Conservation (phyloP, 2,329 filamentous ascomycete genomes). For the Botryotinia narcissicola region DNA sequence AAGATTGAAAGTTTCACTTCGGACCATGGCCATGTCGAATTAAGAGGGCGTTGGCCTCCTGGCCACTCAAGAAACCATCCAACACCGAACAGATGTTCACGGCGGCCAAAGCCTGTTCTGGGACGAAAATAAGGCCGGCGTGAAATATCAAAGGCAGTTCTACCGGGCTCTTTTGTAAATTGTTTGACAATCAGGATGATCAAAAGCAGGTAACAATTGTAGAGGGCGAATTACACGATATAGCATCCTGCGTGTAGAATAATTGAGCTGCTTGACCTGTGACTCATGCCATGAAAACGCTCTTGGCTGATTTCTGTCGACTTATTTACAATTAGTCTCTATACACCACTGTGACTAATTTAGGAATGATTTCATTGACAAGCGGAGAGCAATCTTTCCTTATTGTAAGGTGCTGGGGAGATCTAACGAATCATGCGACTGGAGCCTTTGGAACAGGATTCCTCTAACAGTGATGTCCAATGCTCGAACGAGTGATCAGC, state of each 20-base stretch:
- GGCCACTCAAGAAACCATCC: slow-evolving; percentile 35
- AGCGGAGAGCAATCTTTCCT: background rate
- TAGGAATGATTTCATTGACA: background rate
- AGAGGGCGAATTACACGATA: background rate
- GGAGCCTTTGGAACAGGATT: background rate
- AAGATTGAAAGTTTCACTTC: slow-evolving; percentile 32
- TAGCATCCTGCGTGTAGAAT: background rate
- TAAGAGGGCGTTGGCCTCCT: slow-evolving; percentile 28
- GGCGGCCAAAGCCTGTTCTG: slow-evolving; percentile 5
- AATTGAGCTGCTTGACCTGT: background rate
- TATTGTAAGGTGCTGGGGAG: background rate
- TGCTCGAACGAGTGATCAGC: background rate
- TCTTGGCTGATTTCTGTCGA: background rate
- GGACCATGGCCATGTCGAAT: slow-evolving; percentile 34
- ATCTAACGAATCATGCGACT: background rate
- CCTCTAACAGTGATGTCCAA: background rate
- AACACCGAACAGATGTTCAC: slow-evolving; percentile 26
- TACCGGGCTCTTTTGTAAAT: background rate
- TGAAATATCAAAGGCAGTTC: background rate
- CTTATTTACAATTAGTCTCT: slow-evolving; percentile 1
- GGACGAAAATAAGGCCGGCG: slow-evolving; percentile 9
- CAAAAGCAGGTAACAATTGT: background rate
- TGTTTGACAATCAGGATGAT: slow-evolving; percentile 3
- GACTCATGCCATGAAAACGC: background rate
- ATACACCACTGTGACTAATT: background rate